Conservation (phyloP, 164 flowering plant species). For the Annona cherimola region DNA sequence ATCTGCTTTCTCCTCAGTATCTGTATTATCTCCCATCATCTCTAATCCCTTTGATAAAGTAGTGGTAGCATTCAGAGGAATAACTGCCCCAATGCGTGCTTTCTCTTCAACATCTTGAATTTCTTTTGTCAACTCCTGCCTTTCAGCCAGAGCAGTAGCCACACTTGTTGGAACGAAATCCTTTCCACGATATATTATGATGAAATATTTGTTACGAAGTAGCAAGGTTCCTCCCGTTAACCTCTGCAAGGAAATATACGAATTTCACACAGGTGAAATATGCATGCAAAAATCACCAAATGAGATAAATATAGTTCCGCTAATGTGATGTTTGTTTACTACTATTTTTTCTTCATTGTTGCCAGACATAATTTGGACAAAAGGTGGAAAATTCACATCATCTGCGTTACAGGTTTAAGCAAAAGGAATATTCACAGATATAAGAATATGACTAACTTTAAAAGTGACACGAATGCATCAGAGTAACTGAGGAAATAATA, state of each 20-base stretch:
- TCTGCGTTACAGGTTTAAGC: too few species aligned
- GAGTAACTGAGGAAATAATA: too few species aligned
- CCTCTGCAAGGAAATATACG: conserved; percentile 35
- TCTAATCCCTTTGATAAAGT: conserved; percentile 70
- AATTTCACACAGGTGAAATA: too few species aligned
- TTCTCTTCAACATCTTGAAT: conserved; percentile 45
- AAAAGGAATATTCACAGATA: too few species aligned
- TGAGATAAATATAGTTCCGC: too few species aligned
- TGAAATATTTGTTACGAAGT: conserved; percentile 89
- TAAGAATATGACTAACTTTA: too few species aligned
- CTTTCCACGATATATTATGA: conserved; percentile 88
- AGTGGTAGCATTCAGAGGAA: conserved; percentile 68
- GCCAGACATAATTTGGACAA: too few species aligned
- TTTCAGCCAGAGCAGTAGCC: conserved; percentile 71
- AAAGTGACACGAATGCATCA: too few species aligned
- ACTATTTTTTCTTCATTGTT: too few species aligned
- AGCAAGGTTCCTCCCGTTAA: conserved; percentile 88
- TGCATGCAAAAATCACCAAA: too few species aligned
- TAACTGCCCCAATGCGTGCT: conserved; percentile 29
- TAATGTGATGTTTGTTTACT: too few species aligned
- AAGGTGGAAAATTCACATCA: too few species aligned
- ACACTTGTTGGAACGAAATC: conserved; percentile 91
- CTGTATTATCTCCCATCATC: conserved; percentile 43
- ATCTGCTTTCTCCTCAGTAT: conserved; percentile 36
- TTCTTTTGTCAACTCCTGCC: conserved; percentile 65